phyloP scores from a whole-genome alignment of 2,329 filamentous ascomycete genomes.

The Penicillium sp. region DNA sequence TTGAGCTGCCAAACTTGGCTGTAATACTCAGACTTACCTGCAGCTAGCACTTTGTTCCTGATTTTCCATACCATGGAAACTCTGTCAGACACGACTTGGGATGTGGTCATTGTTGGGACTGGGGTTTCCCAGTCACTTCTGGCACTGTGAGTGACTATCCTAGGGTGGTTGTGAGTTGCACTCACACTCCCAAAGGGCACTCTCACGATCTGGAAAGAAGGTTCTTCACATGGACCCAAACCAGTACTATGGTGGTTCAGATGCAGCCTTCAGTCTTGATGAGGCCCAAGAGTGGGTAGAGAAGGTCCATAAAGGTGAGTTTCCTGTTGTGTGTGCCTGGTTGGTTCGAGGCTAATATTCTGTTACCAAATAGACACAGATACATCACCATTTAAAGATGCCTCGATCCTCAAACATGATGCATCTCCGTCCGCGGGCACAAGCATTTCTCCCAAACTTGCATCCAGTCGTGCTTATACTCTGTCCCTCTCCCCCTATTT shows the following conservation, averaged over 20 bases:
- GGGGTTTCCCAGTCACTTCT: conserved; percentile 75
- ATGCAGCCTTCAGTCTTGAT: conserved; percentile 80
- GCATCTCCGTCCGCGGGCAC: neutral
- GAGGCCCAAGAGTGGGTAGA: conserved; percentile 75
- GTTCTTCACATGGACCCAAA: conserved; percentile 87
- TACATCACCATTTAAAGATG: conserved; percentile 39
- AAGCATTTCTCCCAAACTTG: conserved; percentile 19
- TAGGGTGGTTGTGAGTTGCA: conserved; percentile 40
- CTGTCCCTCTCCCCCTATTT: conserved; percentile 81
- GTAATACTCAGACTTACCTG: conserved; percentile 18
- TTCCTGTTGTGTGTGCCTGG: conserved; percentile 7
- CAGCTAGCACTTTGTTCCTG: conserved; percentile 13
- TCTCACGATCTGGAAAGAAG: conserved; percentile 89
- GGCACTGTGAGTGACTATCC: conserved; percentile 59
- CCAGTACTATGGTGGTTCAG: conserved; percentile 80
- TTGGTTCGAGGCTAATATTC: conserved; percentile 19
- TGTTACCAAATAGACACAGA: conserved; percentile 29
- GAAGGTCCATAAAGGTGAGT: conserved; percentile 40
- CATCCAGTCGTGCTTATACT: conserved; percentile 69
- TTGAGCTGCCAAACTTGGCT: conserved; percentile 12
- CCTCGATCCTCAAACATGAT: conserved; percentile 26
- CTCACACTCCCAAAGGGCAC: conserved; percentile 63
- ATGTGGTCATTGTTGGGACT: conserved; percentile 75
- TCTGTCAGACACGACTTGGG: conserved; percentile 70
- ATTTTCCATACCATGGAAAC: conserved; percentile 60